Percentiles rank a stretch among this genome's conserved stretches.
phyloP scores from a whole-genome alignment of 371 early-diverging fungal species.

The Zopfochytrium polystomum region DNA sequence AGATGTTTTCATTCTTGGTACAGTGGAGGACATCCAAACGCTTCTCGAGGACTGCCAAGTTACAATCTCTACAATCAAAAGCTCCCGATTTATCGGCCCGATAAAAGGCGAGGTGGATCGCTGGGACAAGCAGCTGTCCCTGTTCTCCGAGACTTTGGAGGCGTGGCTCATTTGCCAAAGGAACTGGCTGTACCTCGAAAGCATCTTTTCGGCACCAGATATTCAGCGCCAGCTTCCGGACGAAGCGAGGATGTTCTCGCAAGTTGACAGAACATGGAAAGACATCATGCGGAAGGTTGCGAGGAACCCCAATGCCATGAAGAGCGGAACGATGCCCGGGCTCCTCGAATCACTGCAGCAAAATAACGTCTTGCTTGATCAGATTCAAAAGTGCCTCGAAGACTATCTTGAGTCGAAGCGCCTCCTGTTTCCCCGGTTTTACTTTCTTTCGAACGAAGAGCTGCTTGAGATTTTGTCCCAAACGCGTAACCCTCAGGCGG shows the following conservation, averaged over 20 bases:
- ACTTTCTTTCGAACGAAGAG: conserved; percentile 60
- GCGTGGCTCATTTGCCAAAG: conserved; percentile 54
- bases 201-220: conserved; percentile 57
- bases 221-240: conserved; percentile 58
- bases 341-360: conserved; percentile 54
- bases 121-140: conserved; percentile 49
- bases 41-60: conserved; percentile 56
- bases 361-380: conserved; percentile 53
- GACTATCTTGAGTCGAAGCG: conserved; percentile 57
- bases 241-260: conserved; percentile 56
- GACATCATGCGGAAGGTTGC: conserved; percentile 52
- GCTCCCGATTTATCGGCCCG: conserved; percentile 54
- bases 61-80: conserved; percentile 53
- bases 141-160: conserved; percentile 55
- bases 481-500: conserved; percentile 55
- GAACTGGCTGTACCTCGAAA: conserved; percentile 56
- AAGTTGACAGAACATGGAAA: conserved; percentile 55
- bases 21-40: conserved; percentile 55
- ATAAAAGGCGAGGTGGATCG: conserved; percentile 52
- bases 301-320: conserved; percentile 55
- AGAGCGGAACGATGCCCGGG: conserved; percentile 51
- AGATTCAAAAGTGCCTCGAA: conserved; percentile 58
- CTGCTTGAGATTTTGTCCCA: conserved; percentile 57
- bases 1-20: conserved; percentile 56
- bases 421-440: conserved; percentile 55